Evolutionary conservation across 2,329 filamentous ascomycete species (phyloP).

Genomic region (Venturia aucupariae): DNA sequence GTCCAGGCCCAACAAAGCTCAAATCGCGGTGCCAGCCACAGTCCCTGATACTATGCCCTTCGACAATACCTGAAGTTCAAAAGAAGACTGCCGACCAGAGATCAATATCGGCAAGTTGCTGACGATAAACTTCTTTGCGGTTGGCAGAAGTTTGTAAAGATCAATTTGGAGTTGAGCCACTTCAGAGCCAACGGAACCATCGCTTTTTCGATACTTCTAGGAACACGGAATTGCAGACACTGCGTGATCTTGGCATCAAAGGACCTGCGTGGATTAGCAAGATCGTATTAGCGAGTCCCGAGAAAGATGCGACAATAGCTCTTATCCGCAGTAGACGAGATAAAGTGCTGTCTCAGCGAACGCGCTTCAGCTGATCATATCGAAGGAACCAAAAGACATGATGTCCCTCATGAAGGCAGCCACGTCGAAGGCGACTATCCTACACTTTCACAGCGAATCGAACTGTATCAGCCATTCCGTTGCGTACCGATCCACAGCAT

Average conservation of each 20-base stretch:
- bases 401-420: conserved; percentile 58
- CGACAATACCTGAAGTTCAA: no score
- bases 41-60: no score
- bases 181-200: no score
- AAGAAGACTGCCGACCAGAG: no score
- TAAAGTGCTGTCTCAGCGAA: conserved; percentile 39
- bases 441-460: conserved; percentile 71
- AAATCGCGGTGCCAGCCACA: no score
- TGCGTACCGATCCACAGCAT: conserved; percentile 51
- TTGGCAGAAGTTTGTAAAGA: no score
- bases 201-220: no score
- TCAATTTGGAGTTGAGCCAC: no score
- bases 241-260: conserved; percentile 59
- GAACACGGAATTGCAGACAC: no score
- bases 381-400: conserved; percentile 56
- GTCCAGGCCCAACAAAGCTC: conserved; percentile 55
- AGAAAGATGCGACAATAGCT: conserved; percentile 47
- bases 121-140: no score
- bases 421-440: conserved; percentile 51
- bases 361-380: conserved; percentile 27
- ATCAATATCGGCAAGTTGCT: no score
- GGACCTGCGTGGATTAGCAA: conserved; percentile 75
- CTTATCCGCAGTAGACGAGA: conserved; percentile 56
- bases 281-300: conserved; percentile 53
- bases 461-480: conserved; percentile 64